phyloP scores from a whole-genome alignment of 106 monocot species.

The Alisma plantagoaquatica region DNA sequence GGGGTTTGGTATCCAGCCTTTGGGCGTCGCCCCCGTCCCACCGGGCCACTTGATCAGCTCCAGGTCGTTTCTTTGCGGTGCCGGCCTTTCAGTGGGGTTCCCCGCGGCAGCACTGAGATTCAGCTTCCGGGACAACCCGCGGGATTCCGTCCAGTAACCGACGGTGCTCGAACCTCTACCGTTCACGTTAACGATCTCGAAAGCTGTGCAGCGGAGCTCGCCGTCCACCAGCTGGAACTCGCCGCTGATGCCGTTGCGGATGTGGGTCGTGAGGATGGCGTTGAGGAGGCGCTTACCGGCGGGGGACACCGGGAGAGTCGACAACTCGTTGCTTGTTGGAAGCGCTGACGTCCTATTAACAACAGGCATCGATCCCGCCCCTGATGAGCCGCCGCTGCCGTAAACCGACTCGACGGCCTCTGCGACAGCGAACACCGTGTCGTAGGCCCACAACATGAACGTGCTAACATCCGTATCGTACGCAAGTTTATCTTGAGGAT shows the following conservation, averaged over 20 bases:
- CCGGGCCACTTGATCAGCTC: conserved; percentile 31
- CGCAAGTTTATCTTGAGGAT: conserved; percentile 1
- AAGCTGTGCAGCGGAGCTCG: conserved; percentile 17
- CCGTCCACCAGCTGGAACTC: conserved; percentile 29
- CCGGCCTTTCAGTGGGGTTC: too few species aligned
- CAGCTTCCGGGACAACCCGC: conserved; percentile 12
- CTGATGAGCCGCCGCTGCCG: not conserved
- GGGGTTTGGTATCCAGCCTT: conserved; percentile 47
- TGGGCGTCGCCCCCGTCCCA: conserved; percentile 9
- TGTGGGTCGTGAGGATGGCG: conserved; percentile 10
- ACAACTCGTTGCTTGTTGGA: conserved; percentile 18
- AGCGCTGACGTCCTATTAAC: too few species aligned
- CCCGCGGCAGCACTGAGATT: not conserved
- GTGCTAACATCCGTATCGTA: conserved; percentile 28
- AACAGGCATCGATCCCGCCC: too few species aligned
- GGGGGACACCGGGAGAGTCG: conserved; percentile 10
- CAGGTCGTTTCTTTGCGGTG: not conserved
- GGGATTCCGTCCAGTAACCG: conserved; percentile 34
- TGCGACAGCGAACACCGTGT: conserved; percentile 46
- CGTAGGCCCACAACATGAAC: conserved; percentile 63
- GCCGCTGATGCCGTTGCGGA: conserved; percentile 42
- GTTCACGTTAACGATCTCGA: conserved; percentile 40
- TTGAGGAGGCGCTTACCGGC: conserved; percentile 16
- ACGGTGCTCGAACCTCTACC: conserved; percentile 13
- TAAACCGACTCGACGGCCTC: conserved; percentile 23